Evolutionary conservation across 345 rosid species (phyloP), one percentile per base, ranked within the genome.

Genomic region (Clarkia xantiana): DNA sequence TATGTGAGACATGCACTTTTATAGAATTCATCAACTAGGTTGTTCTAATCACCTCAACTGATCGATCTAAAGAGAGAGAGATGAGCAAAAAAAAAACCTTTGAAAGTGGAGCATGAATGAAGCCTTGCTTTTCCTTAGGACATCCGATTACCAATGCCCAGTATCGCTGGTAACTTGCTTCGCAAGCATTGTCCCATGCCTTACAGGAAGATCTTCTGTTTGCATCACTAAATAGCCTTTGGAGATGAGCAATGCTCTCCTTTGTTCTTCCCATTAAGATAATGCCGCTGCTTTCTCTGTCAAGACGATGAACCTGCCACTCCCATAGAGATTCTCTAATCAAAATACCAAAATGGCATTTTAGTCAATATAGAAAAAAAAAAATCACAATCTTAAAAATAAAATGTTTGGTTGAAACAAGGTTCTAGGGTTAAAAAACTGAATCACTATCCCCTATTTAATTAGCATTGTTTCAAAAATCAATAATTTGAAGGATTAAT

Each of bases 91-190:
- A n/a, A n/a, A n/a, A n/a, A 40, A 85, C 97, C 95, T 82, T 85
- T 22, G 90, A 76, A 64, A 89, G 81, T 53, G 87, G 90, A 67
- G 90, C 90, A 52, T 49, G 48, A 61, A 89, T 72, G 44, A 78
- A 22, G 55, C 97, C 97, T 71, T 82, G 80, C 55, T 78, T 85
- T 52, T 85, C 82, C 67, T 63, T 76, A 42, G 95, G 97, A 63
- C 69, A 67, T 59, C 95, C 97, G 50, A 89, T 89, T 58, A 89
- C 94, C 67, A 89, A 65, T 36, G 86, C 97, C 97, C 97, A 89
- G 47, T 71, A 75, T 17, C 78, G 67, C 71, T 82, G 94, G 62
- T 66, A 82, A 68, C 54, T 85, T 8, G 74, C 81, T 61, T 77
- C 65, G 44, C 90, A 80, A 4, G 95, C 85, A 73, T 74, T 72